These are phyloP conservation scores for Teratosphaeria destructans DNA, from an alignment of 2,329 filamentous ascomycete genomes.

Conservation along the genomic window DNA sequence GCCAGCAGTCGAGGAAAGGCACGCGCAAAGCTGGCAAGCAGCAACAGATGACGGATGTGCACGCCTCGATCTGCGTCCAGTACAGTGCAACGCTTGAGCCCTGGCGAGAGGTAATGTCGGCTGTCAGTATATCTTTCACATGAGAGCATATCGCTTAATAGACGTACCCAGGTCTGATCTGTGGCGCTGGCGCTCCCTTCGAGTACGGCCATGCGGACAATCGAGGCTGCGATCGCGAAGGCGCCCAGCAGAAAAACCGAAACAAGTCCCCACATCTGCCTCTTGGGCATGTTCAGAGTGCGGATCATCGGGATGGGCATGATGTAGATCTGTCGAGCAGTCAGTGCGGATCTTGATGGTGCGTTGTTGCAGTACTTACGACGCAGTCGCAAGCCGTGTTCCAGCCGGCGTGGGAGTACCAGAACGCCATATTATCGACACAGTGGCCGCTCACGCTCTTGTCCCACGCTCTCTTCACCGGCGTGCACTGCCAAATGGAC, in stretches of 20 bases:
- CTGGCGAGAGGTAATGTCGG: background rate
- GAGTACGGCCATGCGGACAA: constrained; percentile 17
- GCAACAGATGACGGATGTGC: constrained; percentile 17
- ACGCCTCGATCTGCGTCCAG: constrained; percentile 20
- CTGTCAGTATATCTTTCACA: background rate
- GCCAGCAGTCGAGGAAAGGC: constrained; percentile 6
- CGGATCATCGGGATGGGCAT: constrained; percentile 20
- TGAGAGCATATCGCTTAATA: background rate
- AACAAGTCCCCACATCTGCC: constrained; percentile 13
- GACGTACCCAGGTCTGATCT: constrained; percentile 16
- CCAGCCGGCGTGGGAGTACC: constrained; percentile 19
- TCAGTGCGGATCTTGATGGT: background rate
- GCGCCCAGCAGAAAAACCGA: constrained; percentile 16
- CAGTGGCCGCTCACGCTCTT: constrained; percentile 9
- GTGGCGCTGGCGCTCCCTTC: constrained; percentile 7
- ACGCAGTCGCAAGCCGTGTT: constrained; percentile 20
- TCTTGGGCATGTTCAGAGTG: constrained; percentile 13
- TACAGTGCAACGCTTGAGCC: constrained; percentile 12
- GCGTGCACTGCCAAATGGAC: constrained; percentile 18
- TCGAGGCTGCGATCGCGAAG: constrained; percentile 18
- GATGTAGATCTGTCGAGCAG: constrained; percentile 13
- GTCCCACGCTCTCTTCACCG: constrained; percentile 14
- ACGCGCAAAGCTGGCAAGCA: constrained; percentile 16
- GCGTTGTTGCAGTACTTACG: constrained; percentile 6
- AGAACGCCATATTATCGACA: constrained; percentile 14